Evolutionary conservation across 768 basidiomycete genomes (phyloP), one percentile per base, ranked within the genome.

Genomic region (Cystobasidium onofrii): DNA sequence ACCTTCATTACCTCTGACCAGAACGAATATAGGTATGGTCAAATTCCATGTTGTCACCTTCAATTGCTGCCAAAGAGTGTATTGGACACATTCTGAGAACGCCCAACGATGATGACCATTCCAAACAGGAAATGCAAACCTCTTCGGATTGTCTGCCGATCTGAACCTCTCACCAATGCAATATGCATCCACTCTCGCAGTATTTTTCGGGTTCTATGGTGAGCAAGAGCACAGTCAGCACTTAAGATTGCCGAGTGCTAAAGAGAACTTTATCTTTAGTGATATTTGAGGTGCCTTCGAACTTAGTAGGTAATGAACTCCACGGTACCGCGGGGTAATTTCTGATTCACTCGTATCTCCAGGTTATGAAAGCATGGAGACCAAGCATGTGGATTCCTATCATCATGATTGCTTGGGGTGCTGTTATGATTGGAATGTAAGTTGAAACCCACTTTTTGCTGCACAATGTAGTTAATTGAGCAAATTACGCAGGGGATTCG

Each of bases 371-470:
- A 46, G 66, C 66, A 25, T 70, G 66, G 66, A 39, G 89, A 0
- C 90, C 90, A 0, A 90, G 89, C 1, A 80, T 91, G 41, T 91
- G 90, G 89, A 82, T 91, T 6, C 89, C 88, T 4, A 74, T 84
- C 31, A 83, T 90, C 65, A 90, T 91, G 89, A 75, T 89, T 54
- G 52, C 52, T 46, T 36, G 69, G 76, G 91, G 91, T 81, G 90
- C 88, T 36, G 89, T 87, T 29, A 78, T 88, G 4, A 86, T 85
- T 52, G 34, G 34, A 10, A 55, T 75, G 43, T n/a, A 20, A 10
- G 52, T n/a, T 54, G 18, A 10, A 29, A 20, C 4, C 52, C 10
- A 6, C 52, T 54, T 29, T 10, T 29, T 54, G 20, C 39, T 39
- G 52, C 52, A n/a, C n/a, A n/a, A n/a, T n/a, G n/a, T n/a, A n/a